Conservation (phyloP, 2,329 filamentous ascomycete genomes). For the Fusarium kyushuense region DNA sequence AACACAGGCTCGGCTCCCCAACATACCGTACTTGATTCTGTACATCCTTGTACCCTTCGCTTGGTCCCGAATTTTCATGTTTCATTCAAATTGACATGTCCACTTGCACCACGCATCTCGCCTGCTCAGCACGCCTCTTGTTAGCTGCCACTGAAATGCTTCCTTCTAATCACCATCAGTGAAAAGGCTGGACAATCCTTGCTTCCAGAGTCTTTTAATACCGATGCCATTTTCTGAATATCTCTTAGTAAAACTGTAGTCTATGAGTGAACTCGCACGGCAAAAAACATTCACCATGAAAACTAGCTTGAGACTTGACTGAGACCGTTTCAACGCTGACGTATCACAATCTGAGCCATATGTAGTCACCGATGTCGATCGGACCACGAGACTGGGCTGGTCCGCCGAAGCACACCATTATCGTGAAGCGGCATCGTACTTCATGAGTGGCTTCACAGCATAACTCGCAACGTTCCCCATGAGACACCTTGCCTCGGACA, state of each 20-base stretch:
- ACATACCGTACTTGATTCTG: constrained; percentile 5
- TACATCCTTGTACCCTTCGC: constrained; percentile 19
- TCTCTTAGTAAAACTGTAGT: neutral
- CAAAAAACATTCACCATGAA: constrained; percentile 11
- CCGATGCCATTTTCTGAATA: constrained; percentile 5
- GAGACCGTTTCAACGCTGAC: constrained; percentile 20
- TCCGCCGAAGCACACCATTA: constrained; percentile 1
- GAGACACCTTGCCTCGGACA: neutral
- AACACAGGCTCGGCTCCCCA: constrained; percentile 12
- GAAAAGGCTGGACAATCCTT: neutral
- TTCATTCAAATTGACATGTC: constrained; percentile 35
- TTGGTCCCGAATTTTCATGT: constrained; percentile 23
- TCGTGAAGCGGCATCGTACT: constrained; percentile 16
- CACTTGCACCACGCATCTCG: constrained; percentile 25
- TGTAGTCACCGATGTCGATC: constrained; percentile 5
- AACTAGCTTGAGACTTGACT: constrained; percentile 22
- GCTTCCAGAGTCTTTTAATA: neutral
- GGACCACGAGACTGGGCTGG: constrained; percentile 3
- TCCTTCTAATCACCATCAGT: neutral
- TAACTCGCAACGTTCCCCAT: constrained; percentile 19
- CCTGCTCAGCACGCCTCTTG: constrained; percentile 7
- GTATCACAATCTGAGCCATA: constrained; percentile 11
- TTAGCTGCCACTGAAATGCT: neutral
- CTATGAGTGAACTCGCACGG: constrained; percentile 1
- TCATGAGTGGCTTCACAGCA: constrained; percentile 11